Evolutionary conservation across 2,329 filamentous ascomycete species (phyloP).

Genomic region (Aspergillus tamarii): DNA sequence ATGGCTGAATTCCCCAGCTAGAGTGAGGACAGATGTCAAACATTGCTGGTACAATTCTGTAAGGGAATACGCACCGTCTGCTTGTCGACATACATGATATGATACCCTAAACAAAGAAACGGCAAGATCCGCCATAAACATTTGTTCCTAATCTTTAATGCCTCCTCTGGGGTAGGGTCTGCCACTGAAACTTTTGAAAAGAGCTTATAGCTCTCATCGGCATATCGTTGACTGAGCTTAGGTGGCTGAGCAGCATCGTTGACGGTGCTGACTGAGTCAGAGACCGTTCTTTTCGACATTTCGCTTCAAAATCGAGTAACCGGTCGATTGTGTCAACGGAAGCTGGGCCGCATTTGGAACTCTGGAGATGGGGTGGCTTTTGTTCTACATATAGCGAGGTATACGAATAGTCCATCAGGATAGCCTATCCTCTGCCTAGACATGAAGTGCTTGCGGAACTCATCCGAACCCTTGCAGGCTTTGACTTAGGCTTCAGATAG

Average conservation of each 20-base stretch:
- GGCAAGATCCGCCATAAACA: slow-evolving; percentile 42
- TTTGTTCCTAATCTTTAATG: slow-evolving; percentile 29
- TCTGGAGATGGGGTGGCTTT: background rate
- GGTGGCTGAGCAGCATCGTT: slow-evolving; percentile 3
- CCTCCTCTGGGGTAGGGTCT: slow-evolving; percentile 37
- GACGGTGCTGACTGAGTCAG: background rate
- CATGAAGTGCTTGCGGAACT: background rate
- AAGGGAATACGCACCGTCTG: slow-evolving; percentile 32
- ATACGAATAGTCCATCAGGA: background rate
- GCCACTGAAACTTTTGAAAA: slow-evolving; percentile 43
- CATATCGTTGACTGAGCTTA: slow-evolving; percentile 42
- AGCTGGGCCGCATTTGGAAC: background rate
- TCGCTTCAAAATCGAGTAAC: background rate
- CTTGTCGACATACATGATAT: slow-evolving; percentile 47
- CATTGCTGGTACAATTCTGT: background rate
- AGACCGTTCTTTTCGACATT: background rate
- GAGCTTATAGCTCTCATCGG: slow-evolving; percentile 49
- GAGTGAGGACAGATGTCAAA: background rate
- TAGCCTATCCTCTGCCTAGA: background rate
- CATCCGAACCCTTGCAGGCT: background rate
- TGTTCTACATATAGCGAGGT: background rate
- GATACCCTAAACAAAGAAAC: slow-evolving; percentile 45
- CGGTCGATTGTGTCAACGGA: background rate
- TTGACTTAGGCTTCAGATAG: background rate
- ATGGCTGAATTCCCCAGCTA: slow-evolving; percentile 31